A percentile compares a stretch with the other conserved stretches of the same genome.
phyloP scores from a whole-genome alignment of 306 rosid genomes.

The Adenanthera pavonina region DNA sequence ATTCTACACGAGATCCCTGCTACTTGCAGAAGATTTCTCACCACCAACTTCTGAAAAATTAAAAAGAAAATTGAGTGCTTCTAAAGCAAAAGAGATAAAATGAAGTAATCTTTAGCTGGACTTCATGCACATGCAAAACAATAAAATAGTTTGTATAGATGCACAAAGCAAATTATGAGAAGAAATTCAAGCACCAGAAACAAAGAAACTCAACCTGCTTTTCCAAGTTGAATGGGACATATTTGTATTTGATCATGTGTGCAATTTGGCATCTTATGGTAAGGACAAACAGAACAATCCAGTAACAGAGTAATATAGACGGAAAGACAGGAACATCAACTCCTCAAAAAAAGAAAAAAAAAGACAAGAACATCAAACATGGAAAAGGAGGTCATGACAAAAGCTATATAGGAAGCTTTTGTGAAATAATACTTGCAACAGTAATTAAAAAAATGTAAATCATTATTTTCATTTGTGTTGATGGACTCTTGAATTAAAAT shows the following conservation, averaged over 20 bases:
- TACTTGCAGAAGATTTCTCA: conserved; percentile 50
- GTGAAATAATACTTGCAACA: conserved; percentile 67
- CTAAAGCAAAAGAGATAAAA: not conserved
- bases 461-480: not conserved
- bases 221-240: conserved; percentile 61
- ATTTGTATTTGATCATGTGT: conserved; percentile 73
- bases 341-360: too few relatives aligned
- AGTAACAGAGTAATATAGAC: conserved; percentile 58
- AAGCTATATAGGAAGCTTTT: conserved; percentile 66
- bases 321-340: conserved; percentile 18
- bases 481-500: not conserved
- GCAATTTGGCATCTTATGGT: conserved; percentile 73
- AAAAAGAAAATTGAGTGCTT: not conserved
- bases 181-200: not conserved
- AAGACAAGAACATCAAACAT: conserved; percentile 71
- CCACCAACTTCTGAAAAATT: conserved; percentile 52
- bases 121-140: not conserved
- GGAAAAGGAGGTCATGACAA: conserved; percentile 73
- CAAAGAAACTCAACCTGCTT: conserved; percentile 57
- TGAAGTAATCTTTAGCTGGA: not conserved
- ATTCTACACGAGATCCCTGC: conserved; percentile 58
- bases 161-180: not conserved
- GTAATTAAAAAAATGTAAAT: not conserved
- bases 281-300: conserved; percentile 70
- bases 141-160: not conserved